phyloP scores from a whole-genome alignment of 2,329 filamentous ascomycete species.

The Neoarthrinium moseri region DNA sequence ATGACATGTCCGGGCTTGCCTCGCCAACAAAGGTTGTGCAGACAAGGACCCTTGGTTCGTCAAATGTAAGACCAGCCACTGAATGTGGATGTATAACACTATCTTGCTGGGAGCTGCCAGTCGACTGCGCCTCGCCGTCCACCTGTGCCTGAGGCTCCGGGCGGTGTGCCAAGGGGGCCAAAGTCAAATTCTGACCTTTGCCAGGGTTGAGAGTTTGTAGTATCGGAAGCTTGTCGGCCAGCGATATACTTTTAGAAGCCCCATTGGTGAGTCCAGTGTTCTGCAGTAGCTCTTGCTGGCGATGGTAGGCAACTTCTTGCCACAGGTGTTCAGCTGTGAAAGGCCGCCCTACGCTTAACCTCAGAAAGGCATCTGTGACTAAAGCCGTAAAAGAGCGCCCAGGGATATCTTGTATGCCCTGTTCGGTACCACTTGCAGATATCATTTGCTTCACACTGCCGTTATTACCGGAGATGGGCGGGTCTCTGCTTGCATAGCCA shows the following conservation, averaged over 20 bases:
- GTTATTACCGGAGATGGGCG: conserved; percentile 44
- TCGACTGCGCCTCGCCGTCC: conserved; percentile 24
- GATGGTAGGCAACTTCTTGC: conserved; percentile 51
- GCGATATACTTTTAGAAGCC: conserved; percentile 32
- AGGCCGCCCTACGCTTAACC: conserved; percentile 49
- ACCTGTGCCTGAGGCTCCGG: conserved; percentile 24
- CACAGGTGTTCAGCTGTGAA: conserved; percentile 57
- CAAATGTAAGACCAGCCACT: conserved; percentile 56
- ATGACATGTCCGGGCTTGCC: conserved; percentile 64
- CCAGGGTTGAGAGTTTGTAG: conserved; percentile 56
- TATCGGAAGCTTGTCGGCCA: conserved; percentile 41
- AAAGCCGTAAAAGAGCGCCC: conserved; percentile 58
- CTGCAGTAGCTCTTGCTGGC: conserved; percentile 43
- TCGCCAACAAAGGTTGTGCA: conserved; percentile 68
- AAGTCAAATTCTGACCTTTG: conserved; percentile 50
- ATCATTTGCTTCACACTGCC: conserved; percentile 62
- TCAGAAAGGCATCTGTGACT: conserved; percentile 53
- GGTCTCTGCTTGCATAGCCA: conserved; percentile 56
- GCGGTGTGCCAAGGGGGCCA: conserved; percentile 45
- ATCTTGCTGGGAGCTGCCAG: conserved; percentile 33
- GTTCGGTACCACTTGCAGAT: conserved; percentile 57
- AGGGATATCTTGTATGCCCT: conserved; percentile 40
- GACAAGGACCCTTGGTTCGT: conserved; percentile 62
- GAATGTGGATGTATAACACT: conserved; percentile 45
- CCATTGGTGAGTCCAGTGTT: conserved; percentile 46